Evolutionary conservation across 2,329 filamentous ascomycete species (phyloP).

Genomic region (Monosporascus sp.): DNA sequence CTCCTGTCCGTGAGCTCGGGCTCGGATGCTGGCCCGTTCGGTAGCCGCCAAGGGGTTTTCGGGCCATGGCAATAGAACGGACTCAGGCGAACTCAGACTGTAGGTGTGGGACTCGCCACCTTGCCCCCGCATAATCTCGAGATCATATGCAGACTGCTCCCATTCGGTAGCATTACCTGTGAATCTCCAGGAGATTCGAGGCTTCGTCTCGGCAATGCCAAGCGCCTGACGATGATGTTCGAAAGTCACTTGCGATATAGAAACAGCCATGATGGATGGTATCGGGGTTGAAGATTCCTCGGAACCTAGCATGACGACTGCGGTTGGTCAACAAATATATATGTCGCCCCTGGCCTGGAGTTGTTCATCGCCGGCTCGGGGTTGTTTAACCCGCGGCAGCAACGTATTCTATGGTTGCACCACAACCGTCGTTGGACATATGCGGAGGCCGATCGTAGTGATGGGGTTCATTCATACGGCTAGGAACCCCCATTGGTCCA

Average conservation of each 20-base stretch:
- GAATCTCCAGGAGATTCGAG: constrained; percentile 43
- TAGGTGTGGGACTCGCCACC: not conserved
- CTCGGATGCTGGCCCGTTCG: constrained; percentile 29
- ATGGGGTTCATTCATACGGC: too few species aligned
- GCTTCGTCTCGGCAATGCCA: constrained; percentile 38
- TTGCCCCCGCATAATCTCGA: constrained; percentile 29
- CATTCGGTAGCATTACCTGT: constrained; percentile 32
- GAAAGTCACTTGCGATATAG: constrained; percentile 34
- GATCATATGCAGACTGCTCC: constrained; percentile 38
- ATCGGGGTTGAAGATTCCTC: too few species aligned
- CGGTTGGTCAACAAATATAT: too few species aligned
- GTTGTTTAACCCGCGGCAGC: too few species aligned
- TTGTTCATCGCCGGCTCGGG: too few species aligned
- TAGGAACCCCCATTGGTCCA: too few species aligned
- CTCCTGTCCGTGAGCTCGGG: constrained; percentile 27
- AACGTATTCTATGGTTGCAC: too few species aligned
- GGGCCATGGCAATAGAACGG: constrained; percentile 41
- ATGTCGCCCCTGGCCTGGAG: too few species aligned
- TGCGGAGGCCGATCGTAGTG: too few species aligned
- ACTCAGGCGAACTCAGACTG: constrained; percentile 26
- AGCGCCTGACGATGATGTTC: constrained; percentile 36
- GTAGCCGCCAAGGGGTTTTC: constrained; percentile 25
- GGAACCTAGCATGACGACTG: too few species aligned
- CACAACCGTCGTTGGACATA: too few species aligned
- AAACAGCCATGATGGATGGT: constrained; percentile 27